phyloP scores from a whole-genome alignment of 345 rosid genomes.

The Corchorus capsularis region DNA sequence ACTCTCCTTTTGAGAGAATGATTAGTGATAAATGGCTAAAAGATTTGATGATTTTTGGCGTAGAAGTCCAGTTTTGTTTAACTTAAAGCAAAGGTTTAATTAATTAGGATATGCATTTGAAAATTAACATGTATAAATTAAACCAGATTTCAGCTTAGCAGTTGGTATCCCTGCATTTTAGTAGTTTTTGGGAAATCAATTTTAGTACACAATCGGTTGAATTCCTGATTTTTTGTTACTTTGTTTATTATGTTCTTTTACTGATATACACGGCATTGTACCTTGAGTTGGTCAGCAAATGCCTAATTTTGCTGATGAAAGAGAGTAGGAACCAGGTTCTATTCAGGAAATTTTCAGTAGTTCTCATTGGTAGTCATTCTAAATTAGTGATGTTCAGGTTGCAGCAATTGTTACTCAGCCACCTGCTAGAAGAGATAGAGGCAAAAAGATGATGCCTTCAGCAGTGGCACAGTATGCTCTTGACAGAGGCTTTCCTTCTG shows the following conservation, averaged over 20 bases:
- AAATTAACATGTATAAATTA: neutral
- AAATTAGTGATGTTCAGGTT: slow-evolving; percentile 47
- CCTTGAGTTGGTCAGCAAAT: neutral
- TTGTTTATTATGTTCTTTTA: neutral
- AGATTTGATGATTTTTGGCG: neutral
- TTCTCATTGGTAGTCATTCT: neutral
- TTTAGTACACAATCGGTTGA: neutral
- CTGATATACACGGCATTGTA: neutral
- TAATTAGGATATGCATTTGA: neutral
- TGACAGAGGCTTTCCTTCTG: slow-evolving; percentile 72
- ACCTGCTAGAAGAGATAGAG: slow-evolving; percentile 78
- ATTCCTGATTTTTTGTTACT: neutral
- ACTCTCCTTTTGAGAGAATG: neutral
- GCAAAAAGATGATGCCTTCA: slow-evolving; percentile 76
- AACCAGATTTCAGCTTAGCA: neutral
- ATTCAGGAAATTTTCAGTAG: neutral
- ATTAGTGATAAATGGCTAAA: neutral
- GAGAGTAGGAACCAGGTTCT: neutral
- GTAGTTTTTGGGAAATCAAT: neutral
- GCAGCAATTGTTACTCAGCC: slow-evolving; percentile 95
- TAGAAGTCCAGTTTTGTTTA: neutral
- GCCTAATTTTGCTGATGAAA: neutral
- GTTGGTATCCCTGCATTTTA: neutral
- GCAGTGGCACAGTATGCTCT: slow-evolving; percentile 83
- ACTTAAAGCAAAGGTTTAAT: neutral